Percentiles rank a stretch among this genome's conserved stretches.
Conservation (phyloP, 768 basidiomycete species). For the Boletus speciosus region DNA sequence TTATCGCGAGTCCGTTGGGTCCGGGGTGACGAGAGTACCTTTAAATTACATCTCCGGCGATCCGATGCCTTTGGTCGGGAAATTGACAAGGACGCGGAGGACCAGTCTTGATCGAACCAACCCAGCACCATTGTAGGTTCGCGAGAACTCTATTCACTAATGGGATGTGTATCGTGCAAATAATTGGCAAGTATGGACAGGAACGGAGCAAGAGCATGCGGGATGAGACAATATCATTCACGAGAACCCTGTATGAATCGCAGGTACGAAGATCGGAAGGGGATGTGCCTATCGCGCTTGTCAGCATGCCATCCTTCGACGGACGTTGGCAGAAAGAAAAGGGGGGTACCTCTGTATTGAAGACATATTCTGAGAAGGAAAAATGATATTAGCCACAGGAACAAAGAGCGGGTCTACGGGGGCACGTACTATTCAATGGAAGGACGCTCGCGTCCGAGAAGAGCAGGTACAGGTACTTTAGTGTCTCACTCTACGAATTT, state of each 20-base stretch:
- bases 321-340: neutral
- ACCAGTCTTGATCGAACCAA: neutral
- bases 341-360: conserved; percentile 80
- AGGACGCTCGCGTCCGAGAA: conserved; percentile 75
- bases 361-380: conserved; percentile 62
- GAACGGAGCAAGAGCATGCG: neutral
- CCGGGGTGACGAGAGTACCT: neutral
- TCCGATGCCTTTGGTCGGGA: neutral
- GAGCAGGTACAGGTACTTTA: conserved; percentile 88
- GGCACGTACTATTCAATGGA: conserved; percentile 65
- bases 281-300: conserved; percentile 53
- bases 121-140: neutral
- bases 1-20: neutral
- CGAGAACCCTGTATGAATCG: conserved; percentile 46
- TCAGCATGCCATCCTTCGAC: neutral
- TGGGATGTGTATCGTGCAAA: neutral
- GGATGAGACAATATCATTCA: conserved; percentile 20
- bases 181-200: neutral
- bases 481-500: conserved; percentile 66
- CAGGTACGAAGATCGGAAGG: conserved; percentile 64
- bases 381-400: conserved; percentile 5
- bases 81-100: too few species aligned
- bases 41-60: neutral
- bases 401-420: neutral
- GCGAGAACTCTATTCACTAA: neutral